Evolutionary conservation across 1,139 yeast genomes (phyloP).

Genomic region (Taphrina sp.): DNA sequence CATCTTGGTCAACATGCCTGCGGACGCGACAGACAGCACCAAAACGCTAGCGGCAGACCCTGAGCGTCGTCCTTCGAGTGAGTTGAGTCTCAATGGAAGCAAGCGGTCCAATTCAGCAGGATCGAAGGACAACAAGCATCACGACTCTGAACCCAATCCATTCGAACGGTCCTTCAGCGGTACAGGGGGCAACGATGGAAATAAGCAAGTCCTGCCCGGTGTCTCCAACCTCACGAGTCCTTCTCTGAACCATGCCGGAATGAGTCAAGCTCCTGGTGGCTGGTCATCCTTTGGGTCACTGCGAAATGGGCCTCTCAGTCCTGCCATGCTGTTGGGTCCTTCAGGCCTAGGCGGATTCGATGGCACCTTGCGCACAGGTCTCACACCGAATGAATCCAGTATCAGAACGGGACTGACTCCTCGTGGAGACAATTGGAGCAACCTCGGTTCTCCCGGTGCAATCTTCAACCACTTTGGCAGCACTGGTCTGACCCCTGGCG

Average conservation of each 20-base stretch:
- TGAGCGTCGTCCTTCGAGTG: conserved; percentile 5
- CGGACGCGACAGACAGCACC: conserved; percentile 1
- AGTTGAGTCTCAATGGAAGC: background rate
- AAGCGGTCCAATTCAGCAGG: conserved; percentile 8
- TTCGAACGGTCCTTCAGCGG: conserved; percentile 89
- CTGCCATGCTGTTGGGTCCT: conserved; percentile 38
- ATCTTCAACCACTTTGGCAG: conserved; percentile 43
- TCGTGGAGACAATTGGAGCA: conserved; percentile 42
- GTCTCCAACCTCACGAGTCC: conserved; percentile 40
- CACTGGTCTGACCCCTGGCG: conserved; percentile 18
- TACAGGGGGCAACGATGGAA: conserved; percentile 43
- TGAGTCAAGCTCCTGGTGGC: conserved; percentile 35
- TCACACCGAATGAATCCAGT: conserved; percentile 42
- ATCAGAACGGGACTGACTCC: conserved; percentile 46
- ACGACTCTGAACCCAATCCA: conserved; percentile 73
- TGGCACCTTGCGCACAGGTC: conserved; percentile 38
- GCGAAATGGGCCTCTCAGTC: conserved; percentile 38
- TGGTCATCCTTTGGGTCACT: conserved; percentile 31
- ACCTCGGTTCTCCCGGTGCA: conserved; percentile 43
- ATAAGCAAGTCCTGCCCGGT: conserved; percentile 37
- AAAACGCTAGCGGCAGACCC: conserved; percentile 2
- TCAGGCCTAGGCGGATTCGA: conserved; percentile 36
- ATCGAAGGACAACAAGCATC: conserved; percentile 19
- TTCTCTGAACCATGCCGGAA: conserved; percentile 26
- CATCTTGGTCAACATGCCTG: background rate